Evolutionary conservation across 768 basidiomycete genomes (phyloP), one percentile per base, ranked within the genome.

Genomic region (Psilocybe cubensis): DNA sequence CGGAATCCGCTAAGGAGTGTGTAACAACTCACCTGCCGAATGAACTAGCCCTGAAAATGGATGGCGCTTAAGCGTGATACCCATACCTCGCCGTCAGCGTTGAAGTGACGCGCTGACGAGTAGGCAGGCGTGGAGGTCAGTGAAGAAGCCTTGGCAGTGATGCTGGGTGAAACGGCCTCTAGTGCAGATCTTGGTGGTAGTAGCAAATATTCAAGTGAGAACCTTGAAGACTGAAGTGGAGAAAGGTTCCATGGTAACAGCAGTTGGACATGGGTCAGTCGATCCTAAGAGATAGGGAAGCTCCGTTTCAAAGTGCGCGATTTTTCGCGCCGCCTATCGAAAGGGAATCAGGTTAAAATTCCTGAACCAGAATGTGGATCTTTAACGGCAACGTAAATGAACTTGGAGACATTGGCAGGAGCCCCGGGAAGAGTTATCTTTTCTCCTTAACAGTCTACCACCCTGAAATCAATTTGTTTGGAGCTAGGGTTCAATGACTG

Each of bases 11-110:
- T 58, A 58, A 58, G 57, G 57, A 58, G 50, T 58, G 57, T 58
- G 57, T 58, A 58, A 89, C 87, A 89, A 86, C 87, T 89, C 86
- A 89, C 86, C 87, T 88, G 87, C 87, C 84, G 86, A 90, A 90
- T 86, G 83, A 88, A 88, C 87, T 88, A 87, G 87, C 87, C 87
- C 86, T 88, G 84, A 89, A 89, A 89, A 89, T 88, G 86, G 88
- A 89, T 89, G 87, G 88, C 86, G 86, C 87, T 89, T 82, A 87
- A 88, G 86, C 81, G 83, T 87, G 82, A 82, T 84, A 87, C 88
- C 88, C 85, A 89, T 84, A 89, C 87, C 84, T 86, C 85, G 78
- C 87, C 85, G 82, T 86, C 81, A 80, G 83, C 76, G 83, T 85
- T 83, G 72, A 77, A 83, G 80, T 83, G 83, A 88, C 70, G 83